Evolutionary conservation across 2,329 filamentous ascomycete species (phyloP).

Genomic region (Microsporum audouinii): DNA sequence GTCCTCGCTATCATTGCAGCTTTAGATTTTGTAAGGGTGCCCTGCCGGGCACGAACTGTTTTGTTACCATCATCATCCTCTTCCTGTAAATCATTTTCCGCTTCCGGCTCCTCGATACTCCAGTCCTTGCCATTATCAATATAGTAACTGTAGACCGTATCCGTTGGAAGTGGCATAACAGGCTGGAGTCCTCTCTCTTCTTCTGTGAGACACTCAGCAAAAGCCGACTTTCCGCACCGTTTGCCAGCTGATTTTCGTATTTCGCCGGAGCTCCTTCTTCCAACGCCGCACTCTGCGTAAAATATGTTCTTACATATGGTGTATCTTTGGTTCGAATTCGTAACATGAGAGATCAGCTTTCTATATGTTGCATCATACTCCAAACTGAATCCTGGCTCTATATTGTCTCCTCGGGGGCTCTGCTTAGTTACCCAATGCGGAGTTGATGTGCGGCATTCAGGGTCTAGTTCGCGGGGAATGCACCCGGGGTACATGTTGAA

Average conservation of each 20-base stretch:
- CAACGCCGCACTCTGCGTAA: conserved; percentile 37
- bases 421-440: conserved; percentile 35
- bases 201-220: conserved; percentile 36
- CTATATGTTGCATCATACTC: conserved; percentile 31
- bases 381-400: conserved; percentile 34
- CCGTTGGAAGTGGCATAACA: conserved; percentile 34
- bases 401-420: conserved; percentile 35
- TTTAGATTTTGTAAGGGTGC: conserved; percentile 20
- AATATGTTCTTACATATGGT: conserved; percentile 32
- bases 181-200: conserved; percentile 37
- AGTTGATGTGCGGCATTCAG: conserved; percentile 28
- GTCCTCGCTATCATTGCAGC: conserved; percentile 25
- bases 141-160: conserved; percentile 37
- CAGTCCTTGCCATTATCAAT: conserved; percentile 32
- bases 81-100: conserved; percentile 15
- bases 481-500: conserved; percentile 41
- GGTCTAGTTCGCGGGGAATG: conserved; percentile 35
- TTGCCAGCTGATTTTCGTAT: conserved; percentile 35
- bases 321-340: conserved; percentile 29
- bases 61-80: conserved; percentile 19
- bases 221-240: conserved; percentile 36
- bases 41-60: conserved; percentile 21
- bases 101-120: conserved; percentile 22
- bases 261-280: conserved; percentile 31
- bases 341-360: conserved; percentile 26